Base-by-base conservation (phyloP, 2,329 filamentous ascomycete species). In the Cryoendolithus antarcticus region DNA sequence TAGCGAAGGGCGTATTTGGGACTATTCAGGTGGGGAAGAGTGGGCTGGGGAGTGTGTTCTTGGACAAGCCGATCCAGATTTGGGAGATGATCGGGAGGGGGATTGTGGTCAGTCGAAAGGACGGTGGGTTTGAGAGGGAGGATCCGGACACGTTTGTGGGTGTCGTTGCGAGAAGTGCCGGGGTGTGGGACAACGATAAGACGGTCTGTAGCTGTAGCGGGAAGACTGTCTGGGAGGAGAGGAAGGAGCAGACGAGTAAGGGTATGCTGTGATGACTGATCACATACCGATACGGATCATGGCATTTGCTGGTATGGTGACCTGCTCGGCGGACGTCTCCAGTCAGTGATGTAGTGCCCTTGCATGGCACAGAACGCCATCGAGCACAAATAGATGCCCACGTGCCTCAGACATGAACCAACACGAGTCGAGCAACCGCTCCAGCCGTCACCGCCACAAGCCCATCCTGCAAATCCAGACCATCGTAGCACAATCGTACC, bases 181-280 rank as follows among this genome's bases (percentile, higher is more conserved):
- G 91, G n/a, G 82, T 94, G 45, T 98, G 91, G 91, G 89, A 95
- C 61, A 94, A 98, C 54, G 86, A 95, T 59, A 98, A 96, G 72
- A 94, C 84, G 34, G 89, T 98, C 4, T 98, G 91, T 61, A 94
- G 86, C 35, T 98, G 91, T 63, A 93, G 86, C 30, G 91, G 91
- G 3, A 96, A 96, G 75, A 96, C 88, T 41, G 75, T 98, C 8
- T 98, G 91, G 91, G 83, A 98, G 63, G 91, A 98, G 70, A 77
- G 91, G 51, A 80, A 80, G 63, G 88, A 95, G 55, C 85, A 94
- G 65, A 77, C 88, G 32, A 71, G 74, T 49, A 88, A 85, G 65
- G 91, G 91, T 2, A 96, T 98, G 85, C 66, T 91, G 11, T 41
- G 21, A 37, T 27, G 24, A 8, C 2, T 3, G 6, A 6, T 27